Evolutionary conservation across 495 filamentous ascomycete species (phyloP).

Genomic region (Aspergillus ostianus): DNA sequence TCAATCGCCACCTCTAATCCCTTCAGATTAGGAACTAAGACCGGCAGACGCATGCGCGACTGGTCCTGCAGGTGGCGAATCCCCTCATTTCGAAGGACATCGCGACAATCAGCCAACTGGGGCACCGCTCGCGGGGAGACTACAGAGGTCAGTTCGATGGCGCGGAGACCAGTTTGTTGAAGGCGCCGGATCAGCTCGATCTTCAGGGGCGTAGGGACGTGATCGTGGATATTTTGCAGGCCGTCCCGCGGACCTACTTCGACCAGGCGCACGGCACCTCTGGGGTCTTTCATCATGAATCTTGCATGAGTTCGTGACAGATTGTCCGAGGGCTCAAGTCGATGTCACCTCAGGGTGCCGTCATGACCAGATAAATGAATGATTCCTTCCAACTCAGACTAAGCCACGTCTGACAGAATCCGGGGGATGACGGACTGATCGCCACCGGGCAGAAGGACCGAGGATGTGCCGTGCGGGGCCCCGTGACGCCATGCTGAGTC

Average conservation of each 20-base stretch:
- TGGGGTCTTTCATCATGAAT: slow-evolving; percentile 7
- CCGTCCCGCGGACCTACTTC: slow-evolving; percentile 51
- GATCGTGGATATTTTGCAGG: slow-evolving; percentile 39
- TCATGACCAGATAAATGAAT: no score
- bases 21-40: slow-evolving; percentile 43
- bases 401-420: no score
- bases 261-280: slow-evolving; percentile 34
- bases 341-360: no score
- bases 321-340: neutral
- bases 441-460: neutral
- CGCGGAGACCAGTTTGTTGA: slow-evolving; percentile 25
- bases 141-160: slow-evolving; percentile 45
- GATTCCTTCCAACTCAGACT: neutral
- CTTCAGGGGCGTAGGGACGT: slow-evolving; percentile 38
- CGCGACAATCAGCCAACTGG: slow-evolving; percentile 40
- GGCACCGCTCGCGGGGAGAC: slow-evolving; percentile 44
- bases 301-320: no score
- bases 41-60: slow-evolving; percentile 26
- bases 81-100: slow-evolving; percentile 21
- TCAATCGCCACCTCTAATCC: slow-evolving; percentile 36
- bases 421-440: neutral
- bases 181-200: slow-evolving; percentile 40
- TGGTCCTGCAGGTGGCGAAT: slow-evolving; percentile 14
- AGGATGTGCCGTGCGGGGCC: neutral
- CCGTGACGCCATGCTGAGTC: neutral